Evolutionary conservation across 352 stramenopile species (phyloP), one percentile per base, ranked within the genome.

Genomic region (Pythium phragmitis): DNA sequence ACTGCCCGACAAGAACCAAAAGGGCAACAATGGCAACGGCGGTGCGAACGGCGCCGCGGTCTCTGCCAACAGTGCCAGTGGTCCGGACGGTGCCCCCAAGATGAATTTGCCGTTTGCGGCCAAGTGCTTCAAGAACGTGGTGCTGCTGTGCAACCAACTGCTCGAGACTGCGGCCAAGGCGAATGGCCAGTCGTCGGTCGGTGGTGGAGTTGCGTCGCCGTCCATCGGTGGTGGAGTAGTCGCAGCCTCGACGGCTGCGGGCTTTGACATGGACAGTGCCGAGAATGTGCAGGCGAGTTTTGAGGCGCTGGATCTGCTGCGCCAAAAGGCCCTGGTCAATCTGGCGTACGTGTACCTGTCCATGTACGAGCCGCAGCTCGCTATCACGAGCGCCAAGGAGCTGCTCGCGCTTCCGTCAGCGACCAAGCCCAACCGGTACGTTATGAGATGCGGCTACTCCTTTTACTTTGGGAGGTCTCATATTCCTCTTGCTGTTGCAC

Each of bases 321-420:
- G 85, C 23, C 89, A 97, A 58, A 95, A 96, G 63, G 87, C 88
- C 33, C 63, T 97, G 28, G 76, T 94, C 47, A 92, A 95, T 57
- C 67, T 97, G 47, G 83, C 86, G 49, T 97, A 97, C 66, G 88
- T 96, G 41, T 96, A 97, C 70, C 74, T 97, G 69, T 92, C 82
- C 42, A 91, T 97, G 75, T 87, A 95, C 72, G 88, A 96, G 59
- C 90, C 90, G n/a, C 82, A 96, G 30, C 65, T 94, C n/a, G 87
- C 88, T 5, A 85, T 97, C 56, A 82, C 74, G 57, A 94, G 73
- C 42, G 81, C 88, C 14, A 91, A 92, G 56, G 82, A 94, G 60
- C 67, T 97, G 50, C 68, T 96, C 12, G 66, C 73, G 36, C 53
- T 96, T 23, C 67, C 83, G 2, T 79, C 80, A 19, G 90, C 81